These are phyloP conservation scores for Lentinula lateritia DNA, from an alignment of 768 basidiomycete species.

Conservation along the genomic window DNA sequence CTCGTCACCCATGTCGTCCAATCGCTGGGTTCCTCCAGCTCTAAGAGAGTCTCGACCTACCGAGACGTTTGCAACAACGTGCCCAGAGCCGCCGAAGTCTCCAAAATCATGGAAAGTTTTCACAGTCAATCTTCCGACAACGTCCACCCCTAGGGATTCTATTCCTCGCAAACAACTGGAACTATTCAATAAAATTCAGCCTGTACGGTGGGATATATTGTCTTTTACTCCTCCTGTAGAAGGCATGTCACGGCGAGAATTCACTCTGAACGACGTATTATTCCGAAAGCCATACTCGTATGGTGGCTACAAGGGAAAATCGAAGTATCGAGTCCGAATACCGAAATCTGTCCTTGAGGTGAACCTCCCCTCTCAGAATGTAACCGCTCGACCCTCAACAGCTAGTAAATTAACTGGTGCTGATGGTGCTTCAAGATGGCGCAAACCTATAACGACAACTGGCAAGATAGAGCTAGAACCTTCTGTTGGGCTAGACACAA, in stretches of 20 bases:
- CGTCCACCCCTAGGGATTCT: slow-evolving; percentile 34
- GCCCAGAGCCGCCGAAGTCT: slow-evolving; percentile 41
- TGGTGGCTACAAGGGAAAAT: slow-evolving; percentile 30
- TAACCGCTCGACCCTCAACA: background rate
- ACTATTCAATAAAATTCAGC: slow-evolving; percentile 32
- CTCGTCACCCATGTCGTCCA: slow-evolving; percentile 16
- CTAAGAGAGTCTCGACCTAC: slow-evolving; percentile 33
- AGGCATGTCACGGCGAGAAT: slow-evolving; percentile 55
- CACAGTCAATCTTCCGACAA: slow-evolving; percentile 43
- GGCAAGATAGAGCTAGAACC: background rate
- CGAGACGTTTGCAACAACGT: slow-evolving; percentile 43
- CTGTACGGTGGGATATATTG: slow-evolving; percentile 56
- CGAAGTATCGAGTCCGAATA: slow-evolving; percentile 34
- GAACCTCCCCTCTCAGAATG: background rate
- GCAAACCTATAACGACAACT: slow-evolving; percentile 4
- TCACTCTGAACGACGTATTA: slow-evolving; percentile 60
- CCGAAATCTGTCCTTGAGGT: slow-evolving; percentile 26
- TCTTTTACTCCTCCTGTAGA: slow-evolving; percentile 70
- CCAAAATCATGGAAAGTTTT: slow-evolving; percentile 34
- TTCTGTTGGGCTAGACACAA: slow-evolving; percentile 35
- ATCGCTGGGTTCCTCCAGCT: slow-evolving; percentile 58
- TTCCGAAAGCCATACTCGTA: slow-evolving; percentile 35
- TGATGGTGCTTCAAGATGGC: slow-evolving; percentile 9
- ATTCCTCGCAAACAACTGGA: slow-evolving; percentile 44
- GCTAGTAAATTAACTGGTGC: slow-evolving; percentile 5